Base-by-base conservation (phyloP, 192 early-diverging fungal genomes). In the Cladochytrium replicatum region DNA sequence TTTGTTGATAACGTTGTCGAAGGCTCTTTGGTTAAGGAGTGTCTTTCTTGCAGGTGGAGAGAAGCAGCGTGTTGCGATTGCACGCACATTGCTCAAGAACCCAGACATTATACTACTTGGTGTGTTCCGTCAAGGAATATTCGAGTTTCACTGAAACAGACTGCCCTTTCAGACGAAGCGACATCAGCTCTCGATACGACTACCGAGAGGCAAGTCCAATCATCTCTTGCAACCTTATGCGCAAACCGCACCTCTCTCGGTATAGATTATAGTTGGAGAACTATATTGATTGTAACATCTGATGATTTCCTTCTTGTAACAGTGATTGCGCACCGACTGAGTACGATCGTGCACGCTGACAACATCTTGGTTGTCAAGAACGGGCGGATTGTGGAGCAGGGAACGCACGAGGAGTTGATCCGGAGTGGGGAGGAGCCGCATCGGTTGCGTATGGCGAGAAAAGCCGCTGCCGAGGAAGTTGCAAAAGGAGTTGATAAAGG, bases 131-230 rank as follows among this genome's bases (percentile, higher is more conserved):
- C 9, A 11, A 44, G 19, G 9, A 29, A 9, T 37, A 11, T 11
- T 44, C 22, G 13, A 44, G 11, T 17, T 13, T 13, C 34, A 44
- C 9, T 11, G 9, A 9, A 26, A 1, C n/a, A n/a, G n/a, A n/a
- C n/a, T n/a, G n/a, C 93, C 43, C 76, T 93, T 29, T 66, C 95
- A 54, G 95, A 97, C 63, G 95, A 96, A 58, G 93, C 91, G 0
- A 95, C 92, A 11, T 85, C 85, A 17, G 88, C 91, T 15, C 71
- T 91, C 4, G 90, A 88, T 51, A 78, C 63, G 47, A 66, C 67
- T 3, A 97, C 94, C 2, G 94, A 98, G 60, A 78, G 84, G 27
- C 77, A 86, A 41, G 90, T 98, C 59, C 94, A 98, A 55, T 58
- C 82, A 2, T 84, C 88, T 1, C 63, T 96, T 19, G 57, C 64